A percentile compares a stretch with the other conserved stretches of the same genome.
phyloP scores from a whole-genome alignment of 108 stramenopile species.

The Pseudonitzschia multiseries region DNA sequence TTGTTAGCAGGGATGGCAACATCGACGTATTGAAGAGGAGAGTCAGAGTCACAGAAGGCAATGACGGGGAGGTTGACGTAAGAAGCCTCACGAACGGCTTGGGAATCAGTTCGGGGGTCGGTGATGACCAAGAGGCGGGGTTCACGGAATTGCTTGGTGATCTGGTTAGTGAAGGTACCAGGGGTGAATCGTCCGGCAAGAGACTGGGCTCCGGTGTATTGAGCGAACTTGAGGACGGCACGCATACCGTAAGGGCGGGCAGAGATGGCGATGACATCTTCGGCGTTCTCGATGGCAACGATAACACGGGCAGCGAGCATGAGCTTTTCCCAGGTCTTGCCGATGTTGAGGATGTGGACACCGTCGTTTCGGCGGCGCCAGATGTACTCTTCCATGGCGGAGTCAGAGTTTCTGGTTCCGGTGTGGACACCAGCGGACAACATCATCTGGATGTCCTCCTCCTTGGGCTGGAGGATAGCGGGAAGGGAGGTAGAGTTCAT shows the following conservation, averaged over 20 bases:
- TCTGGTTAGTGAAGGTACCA: slow-evolving; percentile 99
- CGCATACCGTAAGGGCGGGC: slow-evolving; percentile 99
- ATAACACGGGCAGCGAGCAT: slow-evolving; percentile 99
- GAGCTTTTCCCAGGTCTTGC: slow-evolving; percentile 99
- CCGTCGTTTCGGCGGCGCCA: slow-evolving; percentile 98
- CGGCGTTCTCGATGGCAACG: slow-evolving; percentile 99
- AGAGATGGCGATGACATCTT: slow-evolving; percentile 99
- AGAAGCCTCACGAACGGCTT: slow-evolving; percentile 94
- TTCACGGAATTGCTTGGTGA: slow-evolving; percentile 99
- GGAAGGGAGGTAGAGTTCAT: slow-evolving; percentile 49
- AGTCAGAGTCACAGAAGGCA: slow-evolving; percentile 99
- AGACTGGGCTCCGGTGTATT: slow-evolving; percentile 98
- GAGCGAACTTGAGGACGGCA: slow-evolving; percentile 99
- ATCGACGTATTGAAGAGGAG: slow-evolving; percentile 97
- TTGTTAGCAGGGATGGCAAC: slow-evolving; percentile 99
- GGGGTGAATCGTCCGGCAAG: slow-evolving; percentile 99
- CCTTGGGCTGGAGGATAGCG: slow-evolving; percentile 80
- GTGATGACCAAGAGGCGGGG: slow-evolving; percentile 98
- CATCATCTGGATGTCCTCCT: slow-evolving; percentile 99
- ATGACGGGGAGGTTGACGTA: slow-evolving; percentile 99
- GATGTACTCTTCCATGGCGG: slow-evolving; percentile 98
- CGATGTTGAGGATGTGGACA: slow-evolving; percentile 99
- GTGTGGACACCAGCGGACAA: slow-evolving; percentile 99
- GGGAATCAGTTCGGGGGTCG: slow-evolving; percentile 97
- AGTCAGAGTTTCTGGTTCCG: slow-evolving; percentile 97